phyloP scores from a whole-genome alignment of 257 asterid species.

The Echium plantagineum region DNA sequence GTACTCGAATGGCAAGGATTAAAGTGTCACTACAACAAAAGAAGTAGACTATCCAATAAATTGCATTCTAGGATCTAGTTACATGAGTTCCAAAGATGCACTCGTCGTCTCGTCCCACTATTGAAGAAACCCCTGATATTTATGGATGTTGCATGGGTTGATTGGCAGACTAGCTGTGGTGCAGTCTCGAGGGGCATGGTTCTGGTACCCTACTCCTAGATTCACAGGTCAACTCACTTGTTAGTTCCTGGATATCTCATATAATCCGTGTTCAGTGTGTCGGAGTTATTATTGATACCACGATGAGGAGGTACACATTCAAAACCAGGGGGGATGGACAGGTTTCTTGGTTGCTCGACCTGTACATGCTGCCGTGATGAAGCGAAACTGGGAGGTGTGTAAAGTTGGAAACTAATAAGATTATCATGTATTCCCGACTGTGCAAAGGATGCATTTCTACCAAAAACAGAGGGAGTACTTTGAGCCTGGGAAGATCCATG shows the following conservation, averaged over 20 bases:
- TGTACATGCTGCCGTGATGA: slow-evolving; percentile 13
- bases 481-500: slow-evolving; percentile 12
- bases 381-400: slow-evolving; percentile 12
- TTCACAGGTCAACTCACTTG: neutral
- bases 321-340: slow-evolving; percentile 10
- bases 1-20: neutral
- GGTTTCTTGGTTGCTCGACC: slow-evolving; percentile 15
- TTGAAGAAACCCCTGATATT: neutral
- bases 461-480: slow-evolving; percentile 7
- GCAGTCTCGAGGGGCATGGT: neutral
- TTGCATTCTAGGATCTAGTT: neutral
- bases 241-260: slow-evolving; percentile 2
- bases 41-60: neutral
- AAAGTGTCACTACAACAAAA: neutral
- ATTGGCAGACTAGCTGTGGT: neutral
- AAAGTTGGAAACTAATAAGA: slow-evolving; percentile 20
- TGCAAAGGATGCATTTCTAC: slow-evolving; percentile 7
- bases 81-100: neutral
- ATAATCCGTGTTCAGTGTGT: slow-evolving; percentile 23
- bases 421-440: slow-evolving; percentile 12
- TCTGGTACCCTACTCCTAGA: neutral
- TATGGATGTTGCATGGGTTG: neutral
- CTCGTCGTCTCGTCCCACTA: too few species aligned
- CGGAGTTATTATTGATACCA: slow-evolving; percentile 6
- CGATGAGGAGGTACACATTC: neutral